Base-by-base conservation (phyloP, 208 protist genomes). In the Tritrichomonas musculus region DNA sequence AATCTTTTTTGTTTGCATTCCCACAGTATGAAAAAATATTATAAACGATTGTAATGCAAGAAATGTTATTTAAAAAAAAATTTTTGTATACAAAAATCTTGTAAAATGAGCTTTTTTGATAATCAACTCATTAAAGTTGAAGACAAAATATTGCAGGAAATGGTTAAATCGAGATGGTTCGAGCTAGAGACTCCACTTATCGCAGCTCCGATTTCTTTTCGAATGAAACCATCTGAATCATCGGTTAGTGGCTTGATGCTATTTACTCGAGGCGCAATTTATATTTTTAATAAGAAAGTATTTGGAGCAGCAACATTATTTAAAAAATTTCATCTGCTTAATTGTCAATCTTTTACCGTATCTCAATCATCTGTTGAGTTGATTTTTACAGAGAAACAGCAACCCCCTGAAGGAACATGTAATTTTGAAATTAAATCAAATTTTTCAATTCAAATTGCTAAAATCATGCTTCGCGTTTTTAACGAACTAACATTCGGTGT, bases 201-300 rank as follows among this genome's bases (percentile, higher is more conserved):
- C 3, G 25, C 25, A 0, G 30, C 57, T n/a, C 47, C 77, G n/a
- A 30, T 88, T 13, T 14, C 53, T n/a, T 88, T 47, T 39, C 11
- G 57, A n/a, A 39, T 27, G 1, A 49, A 88, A 13, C 44, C 33
- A 11, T 20, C 25, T 14, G 47, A 88, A 39, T 33, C 44, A 88
- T 57, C 11, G 33, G 39, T 20, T 57, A 5, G 14, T 39, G 77
- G 77, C 33, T 88, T 53, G n/a, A 22, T 88, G 8, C 8, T 88
- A 8, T 33, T 88, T 57, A 60, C 77, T 39, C 53, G 57, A 33
- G 77, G 47, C 2, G 77, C 77, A 17, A 57, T 88, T 57, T 88
- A 88, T 57, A 49, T 88, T 22, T 88, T 88, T 17, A 57, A 88
- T n/a, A 88, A 20, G 17, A 88, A 88, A 57, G 44, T 88, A 44